Evolutionary conservation across 345 rosid genomes (phyloP).

Genomic region (Capsella bursapastoris): DNA sequence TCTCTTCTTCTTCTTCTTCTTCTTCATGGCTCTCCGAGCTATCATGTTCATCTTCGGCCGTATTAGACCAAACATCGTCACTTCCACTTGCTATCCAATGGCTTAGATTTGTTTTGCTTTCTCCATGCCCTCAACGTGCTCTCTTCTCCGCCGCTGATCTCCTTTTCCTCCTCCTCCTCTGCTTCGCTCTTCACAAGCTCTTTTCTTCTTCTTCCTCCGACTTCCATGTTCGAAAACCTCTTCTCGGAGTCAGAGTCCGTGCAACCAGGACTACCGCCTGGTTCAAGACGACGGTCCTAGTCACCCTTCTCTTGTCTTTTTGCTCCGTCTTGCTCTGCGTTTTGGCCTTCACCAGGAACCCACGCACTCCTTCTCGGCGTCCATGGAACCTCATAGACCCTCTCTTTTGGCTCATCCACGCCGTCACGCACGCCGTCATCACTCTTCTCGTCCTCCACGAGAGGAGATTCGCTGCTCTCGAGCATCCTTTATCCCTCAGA

Average conservation of each 20-base stretch:
- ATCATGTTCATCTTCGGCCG: constrained; percentile 65
- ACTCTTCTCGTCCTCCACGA: constrained; percentile 71
- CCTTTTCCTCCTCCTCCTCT: constrained; percentile 58
- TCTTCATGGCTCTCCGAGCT: constrained; percentile 59
- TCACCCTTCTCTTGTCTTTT: constrained; percentile 50
- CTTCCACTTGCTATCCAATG: constrained; percentile 58
- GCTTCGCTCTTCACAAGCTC: constrained; percentile 58
- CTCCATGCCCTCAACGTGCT: constrained; percentile 83
- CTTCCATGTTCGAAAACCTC: constrained; percentile 50
- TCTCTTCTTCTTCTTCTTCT: constrained; percentile 49
- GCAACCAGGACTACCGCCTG: constrained; percentile 47
- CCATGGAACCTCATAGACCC: constrained; percentile 60
- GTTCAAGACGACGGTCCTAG: constrained; percentile 65
- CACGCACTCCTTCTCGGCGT: constrained; percentile 19
- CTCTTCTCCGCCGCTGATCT: constrained; percentile 61
- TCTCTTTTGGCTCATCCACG: constrained; percentile 72
- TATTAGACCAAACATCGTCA: constrained; percentile 44
- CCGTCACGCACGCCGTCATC: constrained; percentile 64
- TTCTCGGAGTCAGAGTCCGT: constrained; percentile 42
- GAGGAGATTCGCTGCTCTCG: constrained; percentile 63
- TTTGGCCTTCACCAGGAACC: constrained; percentile 50
- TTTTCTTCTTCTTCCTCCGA: constrained; percentile 39
- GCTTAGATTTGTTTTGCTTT: constrained; percentile 75
- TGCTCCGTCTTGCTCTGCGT: constrained; percentile 54
- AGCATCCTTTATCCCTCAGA: constrained; percentile 70